Evolutionary conservation across 2,329 filamentous ascomycete species (phyloP), one percentile per base, ranked within the genome.

Genomic region (Remersonia thermophila): DNA sequence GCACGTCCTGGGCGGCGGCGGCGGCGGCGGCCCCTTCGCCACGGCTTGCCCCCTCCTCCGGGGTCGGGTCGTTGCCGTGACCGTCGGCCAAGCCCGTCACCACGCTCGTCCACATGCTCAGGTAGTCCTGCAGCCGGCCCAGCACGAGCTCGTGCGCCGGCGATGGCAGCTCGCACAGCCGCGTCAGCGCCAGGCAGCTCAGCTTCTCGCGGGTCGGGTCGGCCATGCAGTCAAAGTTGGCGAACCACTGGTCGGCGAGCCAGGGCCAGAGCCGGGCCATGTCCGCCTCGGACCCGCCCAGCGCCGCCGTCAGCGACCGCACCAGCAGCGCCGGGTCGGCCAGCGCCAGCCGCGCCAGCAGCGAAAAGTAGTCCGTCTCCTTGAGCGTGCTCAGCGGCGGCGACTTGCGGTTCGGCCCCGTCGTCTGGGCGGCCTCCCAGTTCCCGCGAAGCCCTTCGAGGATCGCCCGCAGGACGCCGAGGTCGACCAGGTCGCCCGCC

Each of bases 321-420:
- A 78, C 62, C 46, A 94, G 80, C 2, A 82, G 63, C 2, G 59
- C 59, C 1, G 87, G 83, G 27, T 81, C 80, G 1, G 78, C 77
- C 2, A 93, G 61, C 0, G 79, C 73, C 12, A 96, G 69, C 1
- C 87, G 80, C 2, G 84, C 79, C 2, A 98, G 67, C 2, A 96
- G 76, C 4, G 76, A 73, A 51, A 93, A 81, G 55, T 93, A 94
- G 53, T 94, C 83, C 0, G 82, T 82, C 52, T 94, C 77, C 1
- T 83, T 78, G 9, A 86, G 69, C 10, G 77, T 75, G 48, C 80
- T 80, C 25, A 95, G 71, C 20, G 74, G 72, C 28, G 77, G 71
- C 14, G 73, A 66, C 46, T 71, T 81, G 17, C 71, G 71, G 50
- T 83, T 82, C 0, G 89, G 87, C 0, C 91, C 89, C 0, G 82